Base-by-base conservation (phyloP, 106 monocot genomes). In the Vanilla planifolia region DNA sequence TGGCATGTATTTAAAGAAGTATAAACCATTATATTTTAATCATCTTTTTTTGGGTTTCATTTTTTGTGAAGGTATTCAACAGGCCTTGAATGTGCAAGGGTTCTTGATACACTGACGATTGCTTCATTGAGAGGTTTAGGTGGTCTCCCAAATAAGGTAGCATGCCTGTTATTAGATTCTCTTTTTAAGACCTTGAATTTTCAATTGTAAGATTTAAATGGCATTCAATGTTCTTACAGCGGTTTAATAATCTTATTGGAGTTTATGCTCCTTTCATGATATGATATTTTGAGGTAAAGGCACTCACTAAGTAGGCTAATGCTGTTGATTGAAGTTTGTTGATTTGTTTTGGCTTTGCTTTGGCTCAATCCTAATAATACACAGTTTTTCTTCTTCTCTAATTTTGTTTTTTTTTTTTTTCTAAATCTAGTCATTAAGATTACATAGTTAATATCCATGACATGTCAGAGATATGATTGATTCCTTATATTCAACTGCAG, bases 91-190 rank as follows among this genome's bases (percentile, higher is more conserved):
- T 55, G 72, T 43, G 58, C 66, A 10, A 73, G 76, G 40, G 84
- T 84, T 59, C 43, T 84, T 33, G 79, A 84, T 28, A 84, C 84
- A 23, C 62, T 84, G 8, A 72, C 84, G 16, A 43, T 68, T 30
- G 59, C 61, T 50, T 63, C 67, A 50, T 72, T 84, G 48, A 57
- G 40, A 55, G 58, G 44, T 61, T 25, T 59, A 33, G 79, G 84
- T 43, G 68, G 79, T 51, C 75, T 84, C 47, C 84, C 84, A 60
- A 68, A 43, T 69, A 60, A 66, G 79, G 84, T 84, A 84, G 8
- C 14, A 19, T 44, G 24, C 37, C 33, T 26, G 62, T 0, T 43
- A 61, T 25, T 20, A 8, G 8, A n/a, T 17, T 60, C 40, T 40
- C 41, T 13, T 17, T 46, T 35, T 19, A 28, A 16, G 4, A 6